Evolutionary conservation across 179 eudicot genomes (phyloP), one percentile per base, ranked within the genome.

Genomic region (Silene vulgaris): DNA sequence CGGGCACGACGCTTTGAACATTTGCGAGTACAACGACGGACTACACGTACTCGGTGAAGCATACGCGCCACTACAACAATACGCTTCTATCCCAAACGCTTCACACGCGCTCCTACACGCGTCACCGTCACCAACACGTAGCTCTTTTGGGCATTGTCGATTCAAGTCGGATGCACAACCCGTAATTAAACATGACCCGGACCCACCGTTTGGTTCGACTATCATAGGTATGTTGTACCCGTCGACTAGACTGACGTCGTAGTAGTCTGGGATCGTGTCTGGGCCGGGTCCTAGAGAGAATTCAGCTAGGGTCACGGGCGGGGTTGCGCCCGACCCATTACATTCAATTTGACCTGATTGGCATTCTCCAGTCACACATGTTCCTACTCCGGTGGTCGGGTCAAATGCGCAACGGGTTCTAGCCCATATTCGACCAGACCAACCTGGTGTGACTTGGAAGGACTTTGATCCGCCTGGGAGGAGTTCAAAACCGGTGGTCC

Each of bases 361-460:
- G 3, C 86, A 83, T 16, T 83, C 83, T 1, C 81, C 86, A 0
- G 86, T 80, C 5, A 19, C 57, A 65, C 86, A 83, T 0, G 13
- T 64, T 35, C 81, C 80, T 12, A 11, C 63, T 17, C 81, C 81
- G 0, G 79, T n/a, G 17, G 0, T 65, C 6, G 81, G 66, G 73
- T 83, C 81, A 35, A 74, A 78, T 66, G 32, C 28, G 60, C 84
- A 83, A n/a, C 75, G 77, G 67, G 86, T 83, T 0, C 86, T 71
- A 60, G 81, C 86, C 86, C 86, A 83, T 61, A 80, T 26, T 19
- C 86, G 81, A 14, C 86, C 86, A 8, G 86, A 80, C 86, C 86
- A 83, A 1, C 81, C 83, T 0, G 83, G 72, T 0, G 77, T 1
- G 21, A 77, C 69, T 40, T 74, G 74, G 68, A 83, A 72, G 2